Evolutionary conservation across 2,329 filamentous ascomycete genomes (phyloP).

Genomic region (Xylaria sp.): DNA sequence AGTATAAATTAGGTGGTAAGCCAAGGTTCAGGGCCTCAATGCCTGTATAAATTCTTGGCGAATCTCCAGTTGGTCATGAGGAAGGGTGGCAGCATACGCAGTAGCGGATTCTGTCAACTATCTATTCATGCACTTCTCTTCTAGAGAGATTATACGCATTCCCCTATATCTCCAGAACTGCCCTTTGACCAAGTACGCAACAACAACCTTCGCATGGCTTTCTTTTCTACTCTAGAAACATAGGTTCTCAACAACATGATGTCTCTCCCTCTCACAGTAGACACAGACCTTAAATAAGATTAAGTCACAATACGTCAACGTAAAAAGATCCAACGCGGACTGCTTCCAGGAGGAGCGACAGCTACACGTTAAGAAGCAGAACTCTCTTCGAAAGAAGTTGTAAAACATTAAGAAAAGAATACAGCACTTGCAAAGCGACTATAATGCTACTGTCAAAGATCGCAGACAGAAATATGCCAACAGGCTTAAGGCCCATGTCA

Average conservation of each 20-base stretch:
- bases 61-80: not conserved
- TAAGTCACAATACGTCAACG: not conserved
- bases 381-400: constrained; percentile 2
- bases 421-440: not conserved
- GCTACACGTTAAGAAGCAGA: not conserved
- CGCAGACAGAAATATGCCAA: not conserved
- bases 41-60: too few relatives aligned
- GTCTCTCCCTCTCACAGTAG: constrained; percentile 1
- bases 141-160: not conserved
- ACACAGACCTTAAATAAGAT: constrained; percentile 13
- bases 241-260: constrained; percentile 9
- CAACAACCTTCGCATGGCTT: not conserved
- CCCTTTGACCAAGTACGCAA: not conserved
- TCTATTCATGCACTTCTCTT: not conserved
- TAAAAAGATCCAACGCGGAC: not conserved
- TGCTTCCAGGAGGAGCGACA: constrained; percentile 2
- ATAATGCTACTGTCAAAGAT: not conserved
- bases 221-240: constrained; percentile 5
- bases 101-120: not conserved
- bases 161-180: not conserved
- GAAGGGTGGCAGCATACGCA: not conserved
- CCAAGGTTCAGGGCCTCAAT: not conserved
- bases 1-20: not conserved
- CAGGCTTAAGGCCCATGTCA: not conserved
- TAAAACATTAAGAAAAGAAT: too few relatives aligned